A percentile compares a stretch with the other conserved stretches of the same genome.
These are phyloP conservation scores for Lodderomyces elongisporus DNA, from an alignment of 1,139 yeast genomes.

Conservation along the genomic window DNA sequence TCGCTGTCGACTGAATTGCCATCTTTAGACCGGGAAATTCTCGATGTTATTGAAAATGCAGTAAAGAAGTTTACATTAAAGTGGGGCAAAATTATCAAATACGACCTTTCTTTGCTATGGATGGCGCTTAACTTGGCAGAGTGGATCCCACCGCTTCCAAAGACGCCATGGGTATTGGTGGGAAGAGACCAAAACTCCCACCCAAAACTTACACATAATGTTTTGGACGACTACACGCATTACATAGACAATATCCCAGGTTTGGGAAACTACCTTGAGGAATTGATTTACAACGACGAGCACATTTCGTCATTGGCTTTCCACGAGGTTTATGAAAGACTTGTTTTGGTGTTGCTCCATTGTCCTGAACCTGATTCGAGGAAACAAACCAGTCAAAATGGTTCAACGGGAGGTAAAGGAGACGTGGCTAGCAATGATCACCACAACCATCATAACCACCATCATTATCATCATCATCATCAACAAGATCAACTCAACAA, in stretches of 20 bases:
- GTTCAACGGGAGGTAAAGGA: neutral
- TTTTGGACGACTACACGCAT: slow-evolving; percentile 47
- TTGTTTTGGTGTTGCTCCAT: slow-evolving; percentile 71
- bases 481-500: slow-evolving; percentile 23
- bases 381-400: slow-evolving; percentile 2
- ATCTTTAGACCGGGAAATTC: slow-evolving; percentile 47
- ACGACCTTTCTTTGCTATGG: slow-evolving; percentile 83
- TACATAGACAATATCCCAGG: slow-evolving; percentile 34
- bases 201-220: slow-evolving; percentile 28
- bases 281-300: slow-evolving; percentile 24
- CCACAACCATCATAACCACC: too few species aligned
- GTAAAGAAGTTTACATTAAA: slow-evolving; percentile 60
- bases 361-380: slow-evolving; percentile 30
- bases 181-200: slow-evolving; percentile 32
- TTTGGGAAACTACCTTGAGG: slow-evolving; percentile 22
- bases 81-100: slow-evolving; percentile 76
- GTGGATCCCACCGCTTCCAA: slow-evolving; percentile 70
- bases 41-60: slow-evolving; percentile 55
- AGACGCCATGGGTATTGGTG: slow-evolving; percentile 40
- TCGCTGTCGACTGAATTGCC: slow-evolving; percentile 17
- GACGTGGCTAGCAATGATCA: neutral
- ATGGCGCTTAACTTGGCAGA: slow-evolving; percentile 83
- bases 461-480: neutral
- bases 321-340: slow-evolving; percentile 68
- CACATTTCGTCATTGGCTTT: slow-evolving; percentile 41